Conservation (phyloP, 78 protist species). For the Anaeramoeba flamelloides region DNA sequence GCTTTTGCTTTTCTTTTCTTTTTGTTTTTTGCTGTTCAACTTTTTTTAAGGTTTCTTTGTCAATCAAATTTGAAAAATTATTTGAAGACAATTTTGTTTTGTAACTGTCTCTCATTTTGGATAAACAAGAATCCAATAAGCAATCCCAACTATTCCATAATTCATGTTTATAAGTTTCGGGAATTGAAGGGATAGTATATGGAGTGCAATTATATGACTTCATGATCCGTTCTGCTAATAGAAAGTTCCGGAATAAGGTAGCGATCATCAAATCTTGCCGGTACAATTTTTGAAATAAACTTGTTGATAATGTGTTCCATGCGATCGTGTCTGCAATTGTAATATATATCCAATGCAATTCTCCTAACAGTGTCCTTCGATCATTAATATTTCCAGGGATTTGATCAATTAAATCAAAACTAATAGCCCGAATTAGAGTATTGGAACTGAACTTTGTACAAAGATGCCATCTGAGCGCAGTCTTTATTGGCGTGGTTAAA, state of each 20-base stretch:
- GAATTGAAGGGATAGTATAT: not conserved
- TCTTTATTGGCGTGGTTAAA: too few species aligned
- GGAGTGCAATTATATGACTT: not conserved
- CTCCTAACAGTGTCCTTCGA: not conserved
- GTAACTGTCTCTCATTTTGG: too few species aligned
- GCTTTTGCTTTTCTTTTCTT: too few species aligned
- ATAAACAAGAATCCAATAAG: not conserved
- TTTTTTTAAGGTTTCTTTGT: too few species aligned
- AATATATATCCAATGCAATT: not conserved
- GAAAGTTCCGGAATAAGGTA: not conserved
- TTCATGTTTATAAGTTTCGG: not conserved
- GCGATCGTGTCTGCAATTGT: not conserved
- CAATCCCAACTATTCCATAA: not conserved
- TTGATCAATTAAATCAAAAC: too few species aligned
- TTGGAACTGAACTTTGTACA: too few species aligned
- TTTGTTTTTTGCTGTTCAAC: not conserved
- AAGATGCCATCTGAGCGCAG: too few species aligned
- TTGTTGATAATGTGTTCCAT: not conserved
- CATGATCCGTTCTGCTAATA: not conserved
- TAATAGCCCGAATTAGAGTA: too few species aligned
- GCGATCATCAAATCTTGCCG: not conserved
- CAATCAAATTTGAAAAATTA: too few species aligned
- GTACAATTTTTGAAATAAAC: not conserved
- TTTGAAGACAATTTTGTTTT: too few species aligned
- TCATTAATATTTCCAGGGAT: not conserved